phyloP scores from a whole-genome alignment of 805 yeast species.

The Cephaloascus albidus region DNA sequence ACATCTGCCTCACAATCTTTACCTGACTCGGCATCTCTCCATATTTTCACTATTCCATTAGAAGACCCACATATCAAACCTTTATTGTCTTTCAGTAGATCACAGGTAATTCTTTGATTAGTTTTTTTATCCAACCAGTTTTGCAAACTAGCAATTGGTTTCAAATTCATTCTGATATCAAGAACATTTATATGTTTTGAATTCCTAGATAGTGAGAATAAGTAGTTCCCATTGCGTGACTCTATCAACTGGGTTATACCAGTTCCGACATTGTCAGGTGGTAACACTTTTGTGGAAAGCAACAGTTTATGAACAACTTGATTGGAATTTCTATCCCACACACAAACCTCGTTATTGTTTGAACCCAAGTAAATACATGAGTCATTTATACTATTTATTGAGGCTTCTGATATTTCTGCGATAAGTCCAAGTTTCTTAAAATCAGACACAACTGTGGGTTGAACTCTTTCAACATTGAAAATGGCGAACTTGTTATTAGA shows the following conservation, averaged over 20 bases:
- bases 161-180: constrained; percentile 20
- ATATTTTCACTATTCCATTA: constrained; percentile 4
- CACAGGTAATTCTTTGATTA: constrained; percentile 14
- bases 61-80: constrained; percentile 17
- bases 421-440: constrained; percentile 7
- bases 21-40: neutral
- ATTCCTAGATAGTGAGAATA: constrained; percentile 20
- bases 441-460: constrained; percentile 7
- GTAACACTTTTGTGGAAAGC: neutral
- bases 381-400: constrained; percentile 1
- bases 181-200: constrained; percentile 16
- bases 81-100: constrained; percentile 7
- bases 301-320: neutral
- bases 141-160: constrained; percentile 3
- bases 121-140: constrained; percentile 2
- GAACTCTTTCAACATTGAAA: constrained; percentile 16
- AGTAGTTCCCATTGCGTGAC: constrained; percentile 23
- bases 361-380: neutral
- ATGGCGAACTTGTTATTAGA: constrained; percentile 13
- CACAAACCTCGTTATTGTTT: neutral
- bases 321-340: neutral
- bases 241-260: constrained; percentile 24
- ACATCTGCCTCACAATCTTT: neutral
- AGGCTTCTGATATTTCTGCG: constrained; percentile 7
- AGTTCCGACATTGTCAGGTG: constrained; percentile 8